Base-by-base conservation (phyloP, 768 basidiomycete genomes). In the Clitopilus passeckerianus region DNA sequence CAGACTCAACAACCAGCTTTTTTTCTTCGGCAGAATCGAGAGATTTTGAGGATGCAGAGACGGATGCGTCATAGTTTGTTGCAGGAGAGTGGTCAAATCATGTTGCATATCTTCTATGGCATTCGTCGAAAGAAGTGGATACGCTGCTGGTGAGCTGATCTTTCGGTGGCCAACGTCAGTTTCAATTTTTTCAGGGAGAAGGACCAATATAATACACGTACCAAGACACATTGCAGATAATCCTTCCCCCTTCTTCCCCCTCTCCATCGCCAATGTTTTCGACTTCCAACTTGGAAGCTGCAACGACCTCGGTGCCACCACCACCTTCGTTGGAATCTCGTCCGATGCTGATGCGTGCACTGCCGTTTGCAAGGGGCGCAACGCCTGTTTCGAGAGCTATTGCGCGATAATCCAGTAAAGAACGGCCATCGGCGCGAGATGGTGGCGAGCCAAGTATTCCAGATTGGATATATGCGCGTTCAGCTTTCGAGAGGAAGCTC, bases 311-410 rank as follows among this genome's bases (percentile, higher is more conserved):
- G 0, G 93, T 94, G 0, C 88, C 86, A 1, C 83, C 85, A 1
- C 81, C 83, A 9, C 80, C 81, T 46, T 81, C 78, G 50, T 76
- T 75, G 23, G 79, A 73, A 60, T 74, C 76, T 62, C 77, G 76
- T 0, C 91, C 93, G n/a, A 94, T 81, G 63, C 77, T 83, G 7
- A 93, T 74, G 22, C 83, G 81, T 5, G 91, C 91, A 62, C 91
- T 93, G 6, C 93, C 93, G 60, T 95, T 93, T 18, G 93, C 89
- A 5, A 92, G 80, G 5, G 91, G 90, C 15, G 86, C 85, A 1
- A 90, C 81, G 20, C 89, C 90, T 0, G 90, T 91, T 72, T 91
- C 87, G 27, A 95, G 82, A 7, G 83, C 75, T 20, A 95, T 79
- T 0, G 81, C 72, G 27, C 93, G 80, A 65, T 82, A 94, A 62